Base-by-base conservation (phyloP, 768 basidiomycete genomes). In the Tulasnella sp. region DNA sequence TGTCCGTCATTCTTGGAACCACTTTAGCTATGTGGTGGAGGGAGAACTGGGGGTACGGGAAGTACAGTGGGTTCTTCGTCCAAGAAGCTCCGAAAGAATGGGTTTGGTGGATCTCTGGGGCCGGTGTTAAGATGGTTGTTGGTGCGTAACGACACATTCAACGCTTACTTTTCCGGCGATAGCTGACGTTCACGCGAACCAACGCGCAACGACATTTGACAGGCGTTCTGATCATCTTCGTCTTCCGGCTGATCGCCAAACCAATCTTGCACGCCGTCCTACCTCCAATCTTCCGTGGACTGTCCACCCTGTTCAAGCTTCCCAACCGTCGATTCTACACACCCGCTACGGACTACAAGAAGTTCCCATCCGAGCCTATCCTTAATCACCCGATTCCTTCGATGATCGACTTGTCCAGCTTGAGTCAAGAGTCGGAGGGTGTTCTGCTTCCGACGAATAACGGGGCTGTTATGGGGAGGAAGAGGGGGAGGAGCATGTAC, bases 211-310 rank as follows among this genome's bases (percentile, higher is more conserved):
- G 77, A 75, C 10, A 35, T 48, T 18, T 51, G 23, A 37, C 82
- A 90, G 96, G 96, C 29, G 88, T 98, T 78, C 81, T 91, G 9
- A 83, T 88, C 23, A 94, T 98, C 83, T 93, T 98, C 82, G 84
- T 87, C 0, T 98, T 96, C 96, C 92, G 97, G 57, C 86, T 99
- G 67, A 81, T 93, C 55, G 94, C 94, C 11, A 99, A 98, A 84
- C 89, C 90, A 0, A 82, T 89, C 2, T 84, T 95, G 26, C 93
- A 94, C 81, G 81, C 89, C 9, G 84, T 92, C 69, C 89, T 98
- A 0, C 96, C 96, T 0, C 94, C 95, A 0, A 86, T 90, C 23
- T 98, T 95, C 88, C 92, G 96, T 78, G 85, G 90, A 69, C 86
- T 93, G 79, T 87, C 93, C 10, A 88, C 87, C 39, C 86, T 89